phyloP scores from a whole-genome alignment of 148 eudicot genomes.

The Simmondsia chinensis region DNA sequence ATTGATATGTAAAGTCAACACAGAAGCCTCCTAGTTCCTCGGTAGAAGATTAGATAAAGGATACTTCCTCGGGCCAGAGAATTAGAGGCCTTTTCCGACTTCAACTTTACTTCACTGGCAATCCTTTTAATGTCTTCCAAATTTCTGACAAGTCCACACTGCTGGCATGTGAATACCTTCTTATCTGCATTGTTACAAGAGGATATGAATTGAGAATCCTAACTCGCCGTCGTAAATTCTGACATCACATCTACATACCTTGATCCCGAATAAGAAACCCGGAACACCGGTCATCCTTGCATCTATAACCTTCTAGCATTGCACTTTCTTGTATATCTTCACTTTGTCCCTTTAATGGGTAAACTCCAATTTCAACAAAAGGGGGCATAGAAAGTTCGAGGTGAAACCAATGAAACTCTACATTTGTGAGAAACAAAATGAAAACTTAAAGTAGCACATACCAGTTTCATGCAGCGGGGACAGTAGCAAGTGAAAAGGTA shows the following conservation, averaged over 20 bases:
- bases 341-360: conserved; percentile 45
- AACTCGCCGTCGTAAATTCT: background rate
- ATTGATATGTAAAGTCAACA: background rate
- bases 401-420: background rate
- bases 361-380: conserved; percentile 6
- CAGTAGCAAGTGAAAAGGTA: conserved; percentile 77
- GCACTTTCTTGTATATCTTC: conserved; percentile 92
- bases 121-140: conserved; percentile 57
- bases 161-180: conserved; percentile 73
- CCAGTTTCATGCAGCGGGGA: conserved; percentile 69
- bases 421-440: background rate
- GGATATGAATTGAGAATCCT: background rate
- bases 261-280: conserved; percentile 76
- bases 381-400: background rate
- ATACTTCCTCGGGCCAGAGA: conserved; percentile 54
- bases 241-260: conserved; percentile 30
- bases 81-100: conserved; percentile 59
- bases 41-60: conserved; percentile 26
- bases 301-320: conserved; percentile 78
- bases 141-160: conserved; percentile 55
- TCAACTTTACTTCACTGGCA: conserved; percentile 45
- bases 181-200: conserved; percentile 30
- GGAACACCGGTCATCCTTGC: conserved; percentile 42
- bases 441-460: conserved; percentile 9
- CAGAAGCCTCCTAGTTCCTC: background rate